phyloP scores from a whole-genome alignment of 2,329 filamentous ascomycete species.

The Scedosporium apiospermum region DNA sequence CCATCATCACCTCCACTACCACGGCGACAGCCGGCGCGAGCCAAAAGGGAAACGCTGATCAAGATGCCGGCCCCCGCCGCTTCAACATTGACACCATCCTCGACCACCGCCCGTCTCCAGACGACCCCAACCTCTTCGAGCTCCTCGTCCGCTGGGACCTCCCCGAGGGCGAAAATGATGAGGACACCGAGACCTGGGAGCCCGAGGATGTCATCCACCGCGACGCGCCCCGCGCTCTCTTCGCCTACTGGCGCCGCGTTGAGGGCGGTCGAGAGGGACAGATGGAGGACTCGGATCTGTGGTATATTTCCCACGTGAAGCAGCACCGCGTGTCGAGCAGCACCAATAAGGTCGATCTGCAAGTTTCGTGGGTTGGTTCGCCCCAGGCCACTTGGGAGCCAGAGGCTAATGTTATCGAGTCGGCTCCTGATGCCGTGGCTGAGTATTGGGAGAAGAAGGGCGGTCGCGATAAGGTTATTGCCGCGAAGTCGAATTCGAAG shows the following conservation, averaged over 20 bases:
- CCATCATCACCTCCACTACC: background rate
- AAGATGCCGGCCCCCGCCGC: background rate
- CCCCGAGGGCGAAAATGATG: conserved; percentile 7
- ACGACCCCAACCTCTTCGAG: conserved; percentile 3
- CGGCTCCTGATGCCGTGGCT: conserved; percentile 16
- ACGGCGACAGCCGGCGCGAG: background rate
- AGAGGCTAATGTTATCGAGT: conserved; percentile 14
- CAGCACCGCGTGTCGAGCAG: conserved; percentile 16
- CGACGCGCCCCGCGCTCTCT: conserved; percentile 20
- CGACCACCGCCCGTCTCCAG: background rate
- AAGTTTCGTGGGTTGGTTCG: conserved; percentile 26
- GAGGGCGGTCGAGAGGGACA: conserved; percentile 22
- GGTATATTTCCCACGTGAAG: conserved; percentile 22
- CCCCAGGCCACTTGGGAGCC: conserved; percentile 21
- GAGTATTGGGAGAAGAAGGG: conserved; percentile 16
- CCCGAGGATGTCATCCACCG: conserved; percentile 22
- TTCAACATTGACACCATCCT: background rate
- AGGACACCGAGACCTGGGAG: conserved; percentile 22
- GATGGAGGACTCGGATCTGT: conserved; percentile 19
- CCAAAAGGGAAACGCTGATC: background rate
- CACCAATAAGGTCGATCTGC: conserved; percentile 15
- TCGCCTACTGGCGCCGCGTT: conserved; percentile 21
- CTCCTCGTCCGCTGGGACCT: background rate
- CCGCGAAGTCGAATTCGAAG: background rate
- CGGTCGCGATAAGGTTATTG: background rate